Base-by-base conservation (phyloP, 768 basidiomycete genomes). In the Auriscalpium microsporum region DNA sequence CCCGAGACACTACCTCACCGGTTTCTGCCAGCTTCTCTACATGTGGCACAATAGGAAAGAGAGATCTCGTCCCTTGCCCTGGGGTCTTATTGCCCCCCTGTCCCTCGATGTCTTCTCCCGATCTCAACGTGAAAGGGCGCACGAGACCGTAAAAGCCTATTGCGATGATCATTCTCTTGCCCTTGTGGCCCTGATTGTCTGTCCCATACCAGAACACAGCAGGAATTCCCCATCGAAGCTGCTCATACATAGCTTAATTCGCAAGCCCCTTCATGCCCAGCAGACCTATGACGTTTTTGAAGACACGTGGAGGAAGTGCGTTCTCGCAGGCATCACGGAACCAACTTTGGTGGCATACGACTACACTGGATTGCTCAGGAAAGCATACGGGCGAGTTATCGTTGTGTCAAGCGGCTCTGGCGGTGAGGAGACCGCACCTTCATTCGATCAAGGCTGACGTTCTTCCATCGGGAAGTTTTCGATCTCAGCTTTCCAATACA, bases 61-160 rank as follows among this genome's bases (percentile, higher is more conserved):
- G 56, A 58, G 62, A 50, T 64, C 64, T 14, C 59, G 64, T 45
- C 56, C 59, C 38, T 54, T 56, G 16, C 53, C 65, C 3, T 69
- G 68, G 68, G 69, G 69, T 38, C 53, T 69, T 34, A 57, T 71
- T 10, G 68, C 69, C 7, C 69, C 69, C 42, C 64, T 69, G 48
- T 58, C 62, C 35, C 53, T 69, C 16, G 67, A 69, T 54, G 55
- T 65, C 36, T 60, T 54, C 52, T 68, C 67, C 45, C 56, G 54
- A 19, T 53, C 65, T 45, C 66, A 71, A 48, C 65, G 68, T 17
- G 56, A 56, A 47, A 63, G 61, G 21, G 69, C 66, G 35, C 59
- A 61, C 56, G 68, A 69, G 53, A 71, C 68, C 0, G 58, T 69
- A 50, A 58, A 57, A 21, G 67, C 69, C 1, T 68, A 68, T 52